Conservation (phyloP, 108 stramenopile species). For the Nitzschia inconspicua region DNA sequence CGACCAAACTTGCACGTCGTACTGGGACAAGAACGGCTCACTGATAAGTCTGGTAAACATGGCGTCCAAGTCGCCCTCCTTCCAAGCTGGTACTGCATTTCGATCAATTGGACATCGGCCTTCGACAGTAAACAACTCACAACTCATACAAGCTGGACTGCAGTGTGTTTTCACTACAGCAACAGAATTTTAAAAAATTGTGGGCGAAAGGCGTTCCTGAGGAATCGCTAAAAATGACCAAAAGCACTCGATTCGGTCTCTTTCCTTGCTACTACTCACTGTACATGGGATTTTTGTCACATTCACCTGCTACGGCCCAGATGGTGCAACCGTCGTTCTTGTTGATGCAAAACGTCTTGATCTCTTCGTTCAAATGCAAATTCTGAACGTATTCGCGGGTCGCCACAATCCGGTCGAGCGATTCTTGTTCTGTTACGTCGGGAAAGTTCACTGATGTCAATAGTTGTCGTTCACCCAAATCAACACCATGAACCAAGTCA, state of each 20-base stretch:
- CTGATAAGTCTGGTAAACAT: constrained; percentile 64
- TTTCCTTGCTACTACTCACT: neutral
- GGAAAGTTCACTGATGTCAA: neutral
- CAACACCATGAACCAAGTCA: too few relatives aligned
- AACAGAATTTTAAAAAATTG: too few relatives aligned
- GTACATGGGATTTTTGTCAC: constrained; percentile 35
- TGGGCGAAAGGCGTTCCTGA: too few relatives aligned
- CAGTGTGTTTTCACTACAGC: constrained; percentile 32
- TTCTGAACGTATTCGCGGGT: constrained; percentile 4
- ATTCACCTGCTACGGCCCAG: constrained; percentile 59
- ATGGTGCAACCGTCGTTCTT: constrained; percentile 40
- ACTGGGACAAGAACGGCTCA: constrained; percentile 36
- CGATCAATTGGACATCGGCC: constrained; percentile 58
- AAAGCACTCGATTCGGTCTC: neutral
- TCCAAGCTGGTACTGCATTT: constrained; percentile 42
- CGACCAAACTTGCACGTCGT: constrained; percentile 57
- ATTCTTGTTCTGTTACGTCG: neutral
- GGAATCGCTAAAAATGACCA: too few relatives aligned
- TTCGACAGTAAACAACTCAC: constrained; percentile 48
- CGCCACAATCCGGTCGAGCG: neutral
- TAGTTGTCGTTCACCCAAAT: constrained; percentile 2
- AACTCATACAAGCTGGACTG: constrained; percentile 69
- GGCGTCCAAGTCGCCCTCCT: constrained; percentile 60
- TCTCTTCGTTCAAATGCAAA: neutral
- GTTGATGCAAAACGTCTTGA: constrained; percentile 37